Evolutionary conservation across 2,329 filamentous ascomycete genomes (phyloP).

Genomic region (Alternaria rosae): DNA sequence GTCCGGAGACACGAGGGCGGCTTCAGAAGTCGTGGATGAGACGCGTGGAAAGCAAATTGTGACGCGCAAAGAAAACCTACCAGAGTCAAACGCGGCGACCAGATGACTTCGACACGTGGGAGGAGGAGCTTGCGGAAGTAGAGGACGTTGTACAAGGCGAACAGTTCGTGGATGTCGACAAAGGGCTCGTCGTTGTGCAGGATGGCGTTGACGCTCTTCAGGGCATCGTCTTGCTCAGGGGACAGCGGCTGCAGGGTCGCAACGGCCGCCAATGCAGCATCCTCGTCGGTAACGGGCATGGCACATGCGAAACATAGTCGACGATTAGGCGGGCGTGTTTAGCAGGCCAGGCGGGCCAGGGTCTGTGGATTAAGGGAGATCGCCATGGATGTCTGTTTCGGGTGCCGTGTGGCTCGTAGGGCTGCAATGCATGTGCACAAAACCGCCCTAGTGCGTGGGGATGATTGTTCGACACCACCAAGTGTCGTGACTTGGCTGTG

Average conservation of each 20-base stretch:
- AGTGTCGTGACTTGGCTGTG: constrained; percentile 35
- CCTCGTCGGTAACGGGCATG: constrained; percentile 54
- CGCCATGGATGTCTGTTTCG: not conserved
- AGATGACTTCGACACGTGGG: constrained; percentile 52
- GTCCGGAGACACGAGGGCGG: constrained; percentile 9
- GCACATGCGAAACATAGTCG: constrained; percentile 20
- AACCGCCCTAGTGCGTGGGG: constrained; percentile 9
- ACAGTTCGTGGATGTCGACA: constrained; percentile 52
- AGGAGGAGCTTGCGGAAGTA: constrained; percentile 54
- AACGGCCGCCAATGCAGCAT: constrained; percentile 51
- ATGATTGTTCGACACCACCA: constrained; percentile 18
- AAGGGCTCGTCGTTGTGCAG: constrained; percentile 50
- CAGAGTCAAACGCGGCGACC: constrained; percentile 55
- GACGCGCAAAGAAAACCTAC: constrained; percentile 11
- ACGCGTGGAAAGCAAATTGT: constrained; percentile 17
- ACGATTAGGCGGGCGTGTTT: constrained; percentile 7
- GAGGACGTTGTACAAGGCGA: constrained; percentile 51
- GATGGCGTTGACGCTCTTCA: constrained; percentile 47
- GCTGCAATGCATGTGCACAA: constrained; percentile 7
- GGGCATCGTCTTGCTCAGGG: constrained; percentile 44
- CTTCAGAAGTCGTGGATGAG: constrained; percentile 11
- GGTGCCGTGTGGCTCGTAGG: constrained; percentile 8
- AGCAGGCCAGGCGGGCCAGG: constrained; percentile 8
- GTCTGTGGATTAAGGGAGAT: constrained; percentile 3
- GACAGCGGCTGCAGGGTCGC: constrained; percentile 44